Evolutionary conservation across 495 filamentous ascomycete species (phyloP).

Genomic region (Penicillium longicatenatum): DNA sequence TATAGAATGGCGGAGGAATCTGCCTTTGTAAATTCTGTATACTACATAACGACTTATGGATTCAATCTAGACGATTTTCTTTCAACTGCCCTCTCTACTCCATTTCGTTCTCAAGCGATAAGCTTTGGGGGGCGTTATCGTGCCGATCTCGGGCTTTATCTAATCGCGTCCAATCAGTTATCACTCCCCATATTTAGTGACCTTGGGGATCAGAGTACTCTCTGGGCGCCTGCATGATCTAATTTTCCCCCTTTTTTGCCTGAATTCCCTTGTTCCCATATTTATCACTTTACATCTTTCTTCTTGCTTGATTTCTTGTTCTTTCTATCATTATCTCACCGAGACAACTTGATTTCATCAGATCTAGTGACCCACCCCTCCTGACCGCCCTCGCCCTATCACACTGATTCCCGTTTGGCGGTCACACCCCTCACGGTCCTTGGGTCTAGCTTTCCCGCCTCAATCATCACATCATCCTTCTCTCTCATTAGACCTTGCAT

Average conservation of each 20-base stretch:
- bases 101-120: conserved; percentile 10
- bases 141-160: conserved; percentile 28
- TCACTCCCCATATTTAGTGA: conserved; percentile 8
- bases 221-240: conserved; percentile 15
- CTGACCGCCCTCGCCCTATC: conserved; percentile 38
- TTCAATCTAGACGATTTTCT: not conserved
- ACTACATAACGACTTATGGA: not conserved
- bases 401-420: conserved; percentile 40
- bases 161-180: conserved; percentile 25
- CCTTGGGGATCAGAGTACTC: conserved; percentile 3
- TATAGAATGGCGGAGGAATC: conserved; percentile 4
- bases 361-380: conserved; percentile 27
- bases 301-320: not conserved
- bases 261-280: not conserved
- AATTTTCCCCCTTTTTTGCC: conserved; percentile 4
- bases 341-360: not conserved
- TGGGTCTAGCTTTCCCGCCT: conserved; percentile 33
- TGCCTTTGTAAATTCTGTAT: not conserved
- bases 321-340: not conserved
- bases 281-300: not conserved
- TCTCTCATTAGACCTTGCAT: conserved; percentile 22
- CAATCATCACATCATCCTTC: conserved; percentile 41
- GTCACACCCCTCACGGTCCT: conserved; percentile 39
- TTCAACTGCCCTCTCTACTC: conserved; percentile 1
- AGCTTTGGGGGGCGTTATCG: conserved; percentile 19